A percentile compares a stretch with the other conserved stretches of the same genome.
Conservation (phyloP, 2,329 filamentous ascomycete genomes). For the Trichoderma hamatum region DNA sequence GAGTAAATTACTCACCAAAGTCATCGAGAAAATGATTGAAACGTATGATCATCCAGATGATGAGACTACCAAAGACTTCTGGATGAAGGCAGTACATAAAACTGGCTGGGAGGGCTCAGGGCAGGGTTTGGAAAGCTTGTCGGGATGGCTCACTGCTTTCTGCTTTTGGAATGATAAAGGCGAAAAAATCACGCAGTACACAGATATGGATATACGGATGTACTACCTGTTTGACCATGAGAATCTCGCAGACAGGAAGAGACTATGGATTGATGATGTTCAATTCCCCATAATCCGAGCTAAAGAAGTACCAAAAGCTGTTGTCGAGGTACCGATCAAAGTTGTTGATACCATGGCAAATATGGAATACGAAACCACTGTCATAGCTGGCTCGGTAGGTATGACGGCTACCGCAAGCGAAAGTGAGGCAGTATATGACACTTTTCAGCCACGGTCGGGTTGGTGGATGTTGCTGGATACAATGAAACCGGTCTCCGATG, state of each 20-base stretch:
- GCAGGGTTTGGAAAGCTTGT: conserved; percentile 9
- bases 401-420: conserved; percentile 4
- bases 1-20: conserved; percentile 6
- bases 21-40: conserved; percentile 26
- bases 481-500: neutral
- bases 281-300: conserved; percentile 3
- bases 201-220: too few species aligned
- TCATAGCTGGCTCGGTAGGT: conserved; percentile 3
- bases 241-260: neutral
- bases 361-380: neutral
- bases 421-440: neutral
- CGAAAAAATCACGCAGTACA: neutral
- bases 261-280: conserved; percentile 3
- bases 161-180: conserved; percentile 27
- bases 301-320: neutral
- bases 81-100: conserved; percentile 31
- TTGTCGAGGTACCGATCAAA: conserved; percentile 6
- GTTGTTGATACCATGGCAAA: neutral
- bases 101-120: conserved; percentile 22
- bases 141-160: conserved; percentile 30
- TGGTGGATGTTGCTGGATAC: conserved; percentile 17
- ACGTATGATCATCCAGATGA: conserved; percentile 28
- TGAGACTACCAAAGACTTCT: conserved; percentile 27
- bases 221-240: neutral
- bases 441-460: conserved; percentile 17